Base-by-base conservation (phyloP, 352 stramenopile genomes). In the Elongisporangium prolatum region DNA sequence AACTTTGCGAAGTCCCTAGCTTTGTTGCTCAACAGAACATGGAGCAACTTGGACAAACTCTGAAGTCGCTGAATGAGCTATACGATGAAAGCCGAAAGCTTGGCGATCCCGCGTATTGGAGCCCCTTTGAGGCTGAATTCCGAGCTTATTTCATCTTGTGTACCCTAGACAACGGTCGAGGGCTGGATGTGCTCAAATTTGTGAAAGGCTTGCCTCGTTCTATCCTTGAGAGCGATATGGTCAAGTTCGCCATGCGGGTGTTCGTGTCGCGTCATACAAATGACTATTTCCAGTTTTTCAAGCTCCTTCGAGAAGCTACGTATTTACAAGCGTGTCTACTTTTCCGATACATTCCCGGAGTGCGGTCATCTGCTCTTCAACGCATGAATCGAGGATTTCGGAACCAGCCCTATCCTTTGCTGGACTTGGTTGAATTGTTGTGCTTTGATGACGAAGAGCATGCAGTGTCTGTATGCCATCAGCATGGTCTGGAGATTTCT, bases 1-100 rank as follows among this genome's bases (percentile, higher is more conserved):
- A 98, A 63, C 69, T 98, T 6, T 86, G 86, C 48, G 85, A 96
- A 60, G 75, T 84, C 3, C 69, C 68, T 13, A 92, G 76, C 28
- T 96, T 96, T 53, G 83, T 94, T 14, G 85, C 82, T 2, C 86
- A 96, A 58, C 86, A 96, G 64, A 96, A 96, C 57, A 93, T 96
- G 80, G 86, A 96, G 57, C 86, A 96, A 51, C 76, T 96, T 4
- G 86, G 86, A 1, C 86, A 96, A 63, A 95, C 86, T 3, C 70
- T 96, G 37, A 93, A 93, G 65, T 93, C 83, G 14, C 60, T 96
- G 25, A 93, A 93, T 51, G 86, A 96, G 37, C 71, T 95, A 7
- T 96, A 96, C 65, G 86, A 96, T 38, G 86, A 95, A 60, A 93
- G 75, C 28, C 67, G 83, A 6, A 91, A 92, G 48, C 55, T 77